Evolutionary conservation across 176 grass and related monocot species (phyloP), one percentile per base, ranked within the genome.

Genomic region (Lolium rigidum): DNA sequence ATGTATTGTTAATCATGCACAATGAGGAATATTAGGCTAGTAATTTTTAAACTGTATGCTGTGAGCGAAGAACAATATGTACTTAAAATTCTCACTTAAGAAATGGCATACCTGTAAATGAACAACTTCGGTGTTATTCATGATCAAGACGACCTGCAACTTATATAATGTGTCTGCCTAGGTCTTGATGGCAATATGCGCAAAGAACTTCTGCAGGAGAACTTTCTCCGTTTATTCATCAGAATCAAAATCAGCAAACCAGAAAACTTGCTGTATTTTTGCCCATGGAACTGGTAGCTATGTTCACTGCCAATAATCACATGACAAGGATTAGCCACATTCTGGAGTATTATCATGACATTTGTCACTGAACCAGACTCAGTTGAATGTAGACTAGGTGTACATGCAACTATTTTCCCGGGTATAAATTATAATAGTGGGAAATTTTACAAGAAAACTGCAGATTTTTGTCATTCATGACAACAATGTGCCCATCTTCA

Each of bases 51-150:
- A 50, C 15, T 46, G 31, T 46, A 83, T 44, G 24, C 10, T 78
- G 52, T 46, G 37, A 12, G 22, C 4, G 1, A 3, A 80, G 62
- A 6, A 13, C 78, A 65, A 3, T 65, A 13, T 10, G n/a, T n/a
- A 9, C 55, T 80, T 86, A 21, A 54, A 52, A 74, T 72, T 10
- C 4, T 60, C 48, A 25, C 21, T 43, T 66, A 63, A 79, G 16
- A 75, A 68, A 54, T 18, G 47, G 4, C 88, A 65, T 92, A 95
- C 93, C 95, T 98, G 84, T 76, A 98, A 69, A 63, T 87, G 83
- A 61, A 89, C 74, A 47, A 85, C 93, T 81, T 87, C 92, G 9
- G 82, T 80, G 52, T 98, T 98, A 59, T 98, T 98, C 85, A 98
- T 98, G 37, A 90, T 92, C 86, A 98, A 58, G 26, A 98, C 86